A percentile compares a stretch with the other conserved stretches of the same genome.
These are phyloP conservation scores for Xylaria sp. DNA, from an alignment of 495 filamentous ascomycete species.

Conservation along the genomic window DNA sequence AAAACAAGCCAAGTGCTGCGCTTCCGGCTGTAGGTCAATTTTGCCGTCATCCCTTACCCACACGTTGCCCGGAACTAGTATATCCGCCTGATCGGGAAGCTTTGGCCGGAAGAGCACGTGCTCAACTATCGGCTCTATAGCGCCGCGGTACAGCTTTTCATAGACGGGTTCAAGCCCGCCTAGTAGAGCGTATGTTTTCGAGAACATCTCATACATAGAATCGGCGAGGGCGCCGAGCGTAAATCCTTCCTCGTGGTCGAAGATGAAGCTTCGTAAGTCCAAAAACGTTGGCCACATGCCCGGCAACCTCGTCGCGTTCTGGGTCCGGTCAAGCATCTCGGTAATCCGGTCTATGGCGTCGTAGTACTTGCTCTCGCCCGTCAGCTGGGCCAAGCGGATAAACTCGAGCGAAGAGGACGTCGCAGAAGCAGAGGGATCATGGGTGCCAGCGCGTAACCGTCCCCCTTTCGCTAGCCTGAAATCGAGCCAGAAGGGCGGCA, in stretches of 20 bases:
- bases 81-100: conserved; percentile 66
- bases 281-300: conserved; percentile 59
- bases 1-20: conserved; percentile 72
- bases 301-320: conserved; percentile 69
- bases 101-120: conserved; percentile 73
- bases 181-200: conserved; percentile 65
- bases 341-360: conserved; percentile 82
- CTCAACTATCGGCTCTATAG: conserved; percentile 68
- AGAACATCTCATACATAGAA: conserved; percentile 90
- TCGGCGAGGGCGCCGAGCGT: conserved; percentile 81
- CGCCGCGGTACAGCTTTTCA: conserved; percentile 54
- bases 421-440: conserved; percentile 67
- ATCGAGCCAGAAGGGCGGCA: conserved; percentile 74
- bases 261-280: conserved; percentile 36
- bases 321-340: conserved; percentile 71
- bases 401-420: conserved; percentile 86
- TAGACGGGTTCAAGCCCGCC: conserved; percentile 50
- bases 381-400: conserved; percentile 80
- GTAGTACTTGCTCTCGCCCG: conserved; percentile 80
- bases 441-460: conserved; percentile 65
- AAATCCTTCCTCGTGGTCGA: conserved; percentile 54
- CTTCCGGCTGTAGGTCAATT: conserved; percentile 44
- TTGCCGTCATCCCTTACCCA: conserved; percentile 31
- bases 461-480: conserved; percentile 82
- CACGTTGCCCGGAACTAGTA: conserved; percentile 68